These are phyloP conservation scores for Trichocomaceae sp. DNA, from an alignment of 2,329 filamentous ascomycete species.

Conservation along the genomic window DNA sequence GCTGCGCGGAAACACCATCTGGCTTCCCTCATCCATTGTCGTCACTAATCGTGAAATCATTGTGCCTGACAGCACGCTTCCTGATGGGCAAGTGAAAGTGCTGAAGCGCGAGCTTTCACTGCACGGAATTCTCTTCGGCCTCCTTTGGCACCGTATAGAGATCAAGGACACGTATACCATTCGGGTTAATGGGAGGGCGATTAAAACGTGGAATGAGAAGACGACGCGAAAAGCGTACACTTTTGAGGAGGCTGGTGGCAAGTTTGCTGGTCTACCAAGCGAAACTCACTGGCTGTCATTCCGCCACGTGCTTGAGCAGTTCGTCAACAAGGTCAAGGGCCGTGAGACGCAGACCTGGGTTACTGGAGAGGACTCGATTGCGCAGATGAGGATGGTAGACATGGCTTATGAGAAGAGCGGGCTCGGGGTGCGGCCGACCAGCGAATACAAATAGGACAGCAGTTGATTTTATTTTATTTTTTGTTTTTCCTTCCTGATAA, in stretches of 20 bases:
- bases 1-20: constrained; percentile 18
- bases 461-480: too few species aligned
- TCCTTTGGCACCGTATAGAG: constrained; percentile 17
- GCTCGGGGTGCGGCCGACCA: constrained; percentile 15
- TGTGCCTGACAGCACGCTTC: constrained; percentile 4
- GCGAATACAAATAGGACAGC: neutral
- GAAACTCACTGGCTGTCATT: constrained; percentile 42
- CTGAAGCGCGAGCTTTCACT: constrained; percentile 11
- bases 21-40: constrained; percentile 16
- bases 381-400: constrained; percentile 40
- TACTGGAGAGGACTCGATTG: constrained; percentile 37
- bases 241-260: constrained; percentile 5
- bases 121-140: constrained; percentile 14
- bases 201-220: constrained; percentile 6
- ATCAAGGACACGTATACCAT: constrained; percentile 31
- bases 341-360: constrained; percentile 37
- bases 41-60: constrained; percentile 9
- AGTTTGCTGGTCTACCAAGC: constrained; percentile 13
- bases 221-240: constrained; percentile 4
- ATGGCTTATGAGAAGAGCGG: constrained; percentile 42
- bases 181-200: constrained; percentile 14
- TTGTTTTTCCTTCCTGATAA: too few species aligned
- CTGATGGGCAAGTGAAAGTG: constrained; percentile 4
- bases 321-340: constrained; percentile 42
- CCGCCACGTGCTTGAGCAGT: constrained; percentile 44